phyloP scores from a whole-genome alignment of 352 stramenopile genomes.

The Blastocystis sp. region DNA sequence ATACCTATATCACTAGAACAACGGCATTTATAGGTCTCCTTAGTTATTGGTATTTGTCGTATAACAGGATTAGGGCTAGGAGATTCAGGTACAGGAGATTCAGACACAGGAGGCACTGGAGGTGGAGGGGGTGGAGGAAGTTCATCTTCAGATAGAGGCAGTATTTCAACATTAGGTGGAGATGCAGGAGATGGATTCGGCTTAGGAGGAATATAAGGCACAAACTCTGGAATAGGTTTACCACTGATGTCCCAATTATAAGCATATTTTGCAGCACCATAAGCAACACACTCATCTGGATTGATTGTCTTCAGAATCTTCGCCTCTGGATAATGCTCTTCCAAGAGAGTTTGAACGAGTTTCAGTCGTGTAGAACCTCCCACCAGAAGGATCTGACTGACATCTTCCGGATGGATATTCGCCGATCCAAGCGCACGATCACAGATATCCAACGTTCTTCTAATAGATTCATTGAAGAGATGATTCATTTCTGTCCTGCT shows the following conservation, averaged over 20 bases:
- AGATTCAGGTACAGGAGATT: not conserved
- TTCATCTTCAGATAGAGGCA: no score
- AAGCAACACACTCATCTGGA: slow-evolving; percentile 54
- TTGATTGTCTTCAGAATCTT: not conserved
- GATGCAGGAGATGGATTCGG: not conserved
- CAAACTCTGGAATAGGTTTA: not conserved
- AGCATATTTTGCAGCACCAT: slow-evolving; percentile 53
- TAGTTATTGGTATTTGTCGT: no score
- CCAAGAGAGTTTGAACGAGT: not conserved
- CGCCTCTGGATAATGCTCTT: not conserved
- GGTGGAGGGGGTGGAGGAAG: not conserved
- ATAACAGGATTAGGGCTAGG: not conserved
- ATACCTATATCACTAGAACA: not conserved
- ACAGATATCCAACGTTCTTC: not conserved
- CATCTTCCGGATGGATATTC: not conserved
- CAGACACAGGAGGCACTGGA: not conserved
- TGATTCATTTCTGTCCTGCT: not conserved
- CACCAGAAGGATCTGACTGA: slow-evolving; percentile 34
- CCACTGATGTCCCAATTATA: not conserved
- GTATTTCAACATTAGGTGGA: not conserved
- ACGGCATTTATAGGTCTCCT: no score
- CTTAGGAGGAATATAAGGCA: not conserved
- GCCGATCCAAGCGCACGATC: not conserved
- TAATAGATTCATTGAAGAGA: not conserved
- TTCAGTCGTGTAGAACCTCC: slow-evolving; percentile 48